These are phyloP conservation scores for Toxicodendron radicans DNA, from an alignment of 345 rosid genomes.

Conservation along the genomic window DNA sequence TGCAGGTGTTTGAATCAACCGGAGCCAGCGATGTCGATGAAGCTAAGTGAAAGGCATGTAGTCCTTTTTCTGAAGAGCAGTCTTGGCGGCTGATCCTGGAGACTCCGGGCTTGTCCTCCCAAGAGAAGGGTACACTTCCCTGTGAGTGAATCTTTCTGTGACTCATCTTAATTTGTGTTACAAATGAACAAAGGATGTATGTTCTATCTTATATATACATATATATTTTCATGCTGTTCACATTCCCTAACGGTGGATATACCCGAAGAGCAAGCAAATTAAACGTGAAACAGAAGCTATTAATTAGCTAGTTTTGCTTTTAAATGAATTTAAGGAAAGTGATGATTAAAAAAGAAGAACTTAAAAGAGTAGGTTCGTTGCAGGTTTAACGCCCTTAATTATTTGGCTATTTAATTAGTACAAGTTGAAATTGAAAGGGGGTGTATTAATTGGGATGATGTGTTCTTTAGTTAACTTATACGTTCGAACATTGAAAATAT, in stretches of 20 bases:
- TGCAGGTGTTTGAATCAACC: not conserved
- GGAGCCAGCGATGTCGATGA: not conserved
- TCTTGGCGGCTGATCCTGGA: slow-evolving; percentile 38
- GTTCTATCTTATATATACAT: no score
- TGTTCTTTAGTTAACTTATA: no score
- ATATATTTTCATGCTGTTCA: slow-evolving; percentile 28
- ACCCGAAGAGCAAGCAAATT: slow-evolving; percentile 35
- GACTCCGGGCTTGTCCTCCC: slow-evolving; percentile 69
- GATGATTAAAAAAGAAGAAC: slow-evolving; percentile 25
- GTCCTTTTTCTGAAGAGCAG: slow-evolving; percentile 20
- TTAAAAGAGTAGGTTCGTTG: not conserved
- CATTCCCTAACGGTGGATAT: slow-evolving; percentile 29
- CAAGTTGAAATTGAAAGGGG: not conserved
- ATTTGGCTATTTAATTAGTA: not conserved
- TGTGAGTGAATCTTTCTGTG: slow-evolving; percentile 48
- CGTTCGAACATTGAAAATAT: no score
- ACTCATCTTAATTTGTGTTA: slow-evolving; percentile 15
- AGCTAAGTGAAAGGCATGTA: slow-evolving; percentile 12
- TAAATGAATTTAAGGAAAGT: slow-evolving; percentile 9
- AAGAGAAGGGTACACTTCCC: slow-evolving; percentile 69
- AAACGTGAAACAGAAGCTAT: slow-evolving; percentile 35
- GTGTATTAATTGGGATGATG: no score
- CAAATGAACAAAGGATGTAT: not conserved
- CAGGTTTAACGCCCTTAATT: not conserved
- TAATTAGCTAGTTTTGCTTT: not conserved